Conservation (phyloP, 306 rosid genomes). For the Dalbergia oliveri region DNA sequence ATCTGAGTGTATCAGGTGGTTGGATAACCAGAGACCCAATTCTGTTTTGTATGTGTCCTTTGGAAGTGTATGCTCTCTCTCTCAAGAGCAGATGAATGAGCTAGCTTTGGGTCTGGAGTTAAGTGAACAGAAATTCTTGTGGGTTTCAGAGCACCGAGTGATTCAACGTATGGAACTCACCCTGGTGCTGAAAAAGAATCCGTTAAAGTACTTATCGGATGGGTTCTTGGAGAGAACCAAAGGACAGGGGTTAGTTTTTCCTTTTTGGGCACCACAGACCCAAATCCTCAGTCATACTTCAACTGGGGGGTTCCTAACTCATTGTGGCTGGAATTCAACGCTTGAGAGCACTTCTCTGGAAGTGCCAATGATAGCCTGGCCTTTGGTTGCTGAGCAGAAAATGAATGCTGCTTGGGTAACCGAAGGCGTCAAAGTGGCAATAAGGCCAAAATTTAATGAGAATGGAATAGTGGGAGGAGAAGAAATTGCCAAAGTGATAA, state of each 20-base stretch:
- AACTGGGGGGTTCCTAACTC: conserved; percentile 46
- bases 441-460: conserved; percentile 33
- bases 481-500: conserved; percentile 38
- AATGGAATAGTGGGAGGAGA: conserved; percentile 20
- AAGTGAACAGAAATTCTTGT: conserved; percentile 45
- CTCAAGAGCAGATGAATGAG: conserved; percentile 39
- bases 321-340: conserved; percentile 52
- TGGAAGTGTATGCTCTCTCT: conserved; percentile 49
- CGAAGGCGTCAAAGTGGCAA: conserved; percentile 35
- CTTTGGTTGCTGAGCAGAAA: conserved; percentile 46
- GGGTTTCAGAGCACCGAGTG: conserved; percentile 51
- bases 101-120: conserved; percentile 49
- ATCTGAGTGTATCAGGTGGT: conserved; percentile 39
- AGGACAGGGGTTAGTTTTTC: conserved; percentile 28
- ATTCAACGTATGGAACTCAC: conserved; percentile 43
- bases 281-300: conserved; percentile 38
- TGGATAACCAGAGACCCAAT: conserved; percentile 17
- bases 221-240: conserved; percentile 47
- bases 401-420: conserved; percentile 41
- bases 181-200: conserved; percentile 14
- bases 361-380: conserved; percentile 49
- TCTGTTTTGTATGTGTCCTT: conserved; percentile 51
- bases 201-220: conserved; percentile 36
- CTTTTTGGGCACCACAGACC: conserved; percentile 51
- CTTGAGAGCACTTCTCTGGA: conserved; percentile 42